Evolutionary conservation across 768 basidiomycete species (phyloP), one percentile per base, ranked within the genome.

Genomic region (Chlorophyllum brunneum): DNA sequence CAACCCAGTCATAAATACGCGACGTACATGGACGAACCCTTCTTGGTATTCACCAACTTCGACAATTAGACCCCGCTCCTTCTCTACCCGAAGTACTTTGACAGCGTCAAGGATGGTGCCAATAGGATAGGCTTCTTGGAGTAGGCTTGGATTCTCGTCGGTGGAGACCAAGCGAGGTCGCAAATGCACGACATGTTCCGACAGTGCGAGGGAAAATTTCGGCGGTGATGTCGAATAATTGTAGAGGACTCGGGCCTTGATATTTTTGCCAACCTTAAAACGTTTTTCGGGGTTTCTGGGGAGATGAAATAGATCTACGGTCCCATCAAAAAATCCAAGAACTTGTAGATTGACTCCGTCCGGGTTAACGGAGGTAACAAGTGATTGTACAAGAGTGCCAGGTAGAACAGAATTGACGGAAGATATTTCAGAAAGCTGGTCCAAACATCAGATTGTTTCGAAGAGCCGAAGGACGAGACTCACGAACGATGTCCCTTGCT

Each of bases 271-370:
- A 38, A 83, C 62, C 61, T 82, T 85, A 65, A 77, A 80, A 9
- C 67, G 61, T 46, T 75, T 73, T 66, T 70, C 34, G 9, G 33
- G 33, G 30, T 75, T 73, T 10, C 70, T 70, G 18, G 65, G 76
- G 11, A 95, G 69, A 68, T 98, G 95, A 52, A 86, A 79, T 30
- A 82, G 75, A 62, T 97, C 94, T 22, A 89, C 76, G 0, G 92
- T 95, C 27, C 93, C 95, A 31, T 91, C 86, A 67, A 93, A 98
- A 66, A 88, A 95, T 0, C 92, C 94, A 22, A 95, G 77, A 15
- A 98, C 74, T 68, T 95, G 95, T 26, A 98, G 71, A 64, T 89
- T 90, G 29, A 98, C 70, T 15, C 97, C 97, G 22, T 70, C 76
- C 13, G 85, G 73, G 36, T 83, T 74, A 18, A 88, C 77, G 16